Conservation (phyloP, 2,329 filamentous ascomycete species). For the Biscogniauxia sp. region DNA sequence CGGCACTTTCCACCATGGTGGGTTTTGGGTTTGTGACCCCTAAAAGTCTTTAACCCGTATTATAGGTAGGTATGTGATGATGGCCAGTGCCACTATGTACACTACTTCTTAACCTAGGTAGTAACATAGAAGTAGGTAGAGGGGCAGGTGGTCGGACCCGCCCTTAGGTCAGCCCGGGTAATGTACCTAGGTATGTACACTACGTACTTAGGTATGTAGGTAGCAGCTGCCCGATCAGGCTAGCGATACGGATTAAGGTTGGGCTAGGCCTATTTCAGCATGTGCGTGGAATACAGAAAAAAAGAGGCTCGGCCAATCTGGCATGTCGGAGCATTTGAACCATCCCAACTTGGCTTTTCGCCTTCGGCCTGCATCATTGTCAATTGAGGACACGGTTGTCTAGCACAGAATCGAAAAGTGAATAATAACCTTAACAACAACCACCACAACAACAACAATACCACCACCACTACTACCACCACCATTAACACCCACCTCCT, state of each 20-base stretch:
- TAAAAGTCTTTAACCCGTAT: background rate
- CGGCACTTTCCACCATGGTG: background rate
- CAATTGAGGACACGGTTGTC: constrained; percentile 37
- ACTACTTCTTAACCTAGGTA: too few relatives aligned
- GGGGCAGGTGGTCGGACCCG: too few relatives aligned
- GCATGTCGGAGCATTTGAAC: constrained; percentile 20
- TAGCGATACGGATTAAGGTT: background rate
- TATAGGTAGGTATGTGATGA: background rate
- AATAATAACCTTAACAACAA: background rate
- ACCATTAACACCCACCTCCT: background rate
- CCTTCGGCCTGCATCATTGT: constrained; percentile 20
- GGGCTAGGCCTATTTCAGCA: background rate
- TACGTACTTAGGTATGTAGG: too few relatives aligned
- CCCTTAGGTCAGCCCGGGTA: background rate
- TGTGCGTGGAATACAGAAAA: background rate
- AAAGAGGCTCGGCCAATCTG: constrained; percentile 12
- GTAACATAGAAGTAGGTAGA: too few relatives aligned
- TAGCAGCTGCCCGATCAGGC: background rate
- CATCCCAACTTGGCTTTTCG: background rate
- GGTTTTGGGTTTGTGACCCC: too few relatives aligned
- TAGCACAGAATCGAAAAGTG: constrained; percentile 15
- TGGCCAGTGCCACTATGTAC: too few relatives aligned
- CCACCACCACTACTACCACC: constrained; percentile 3
- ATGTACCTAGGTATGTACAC: too few relatives aligned
- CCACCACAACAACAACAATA: background rate